phyloP scores from a whole-genome alignment of 1,284 basidiomycete species.

The Neonothopanus nambi region DNA sequence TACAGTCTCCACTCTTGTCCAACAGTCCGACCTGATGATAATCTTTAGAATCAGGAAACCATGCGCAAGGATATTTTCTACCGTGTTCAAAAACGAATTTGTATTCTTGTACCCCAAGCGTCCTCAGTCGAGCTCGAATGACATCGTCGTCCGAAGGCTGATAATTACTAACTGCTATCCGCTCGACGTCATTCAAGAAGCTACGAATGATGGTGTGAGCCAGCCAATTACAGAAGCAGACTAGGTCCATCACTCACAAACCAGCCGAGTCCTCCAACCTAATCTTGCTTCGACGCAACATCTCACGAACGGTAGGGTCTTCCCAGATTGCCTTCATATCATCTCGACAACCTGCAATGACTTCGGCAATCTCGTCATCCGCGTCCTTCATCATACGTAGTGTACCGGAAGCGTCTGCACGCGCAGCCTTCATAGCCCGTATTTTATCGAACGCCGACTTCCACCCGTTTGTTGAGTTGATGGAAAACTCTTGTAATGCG shows the following conservation, averaged over 20 bases:
- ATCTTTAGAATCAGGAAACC: not conserved
- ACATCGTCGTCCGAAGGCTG: constrained; percentile 72
- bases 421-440: constrained; percentile 21
- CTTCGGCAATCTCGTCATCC: constrained; percentile 54
- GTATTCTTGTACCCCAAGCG: constrained; percentile 75
- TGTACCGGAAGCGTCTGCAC: constrained; percentile 15
- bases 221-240: not conserved
- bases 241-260: constrained; percentile 52
- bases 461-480: constrained; percentile 63
- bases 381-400: constrained; percentile 38
- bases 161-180: constrained; percentile 60
- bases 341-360: constrained; percentile 59
- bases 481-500: constrained; percentile 49
- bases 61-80: constrained; percentile 28
- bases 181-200: constrained; percentile 63
- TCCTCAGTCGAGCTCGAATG: constrained; percentile 67
- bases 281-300: constrained; percentile 50
- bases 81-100: constrained; percentile 66
- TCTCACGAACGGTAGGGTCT: constrained; percentile 55
- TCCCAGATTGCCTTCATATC: constrained; percentile 69
- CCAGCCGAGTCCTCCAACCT: constrained; percentile 65
- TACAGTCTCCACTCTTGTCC: constrained; percentile 67
- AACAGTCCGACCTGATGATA: constrained; percentile 41
- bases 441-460: constrained; percentile 57
- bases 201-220: constrained; percentile 27